Evolutionary conservation across 306 rosid genomes (phyloP).

Genomic region (Phaseolus lunatus): DNA sequence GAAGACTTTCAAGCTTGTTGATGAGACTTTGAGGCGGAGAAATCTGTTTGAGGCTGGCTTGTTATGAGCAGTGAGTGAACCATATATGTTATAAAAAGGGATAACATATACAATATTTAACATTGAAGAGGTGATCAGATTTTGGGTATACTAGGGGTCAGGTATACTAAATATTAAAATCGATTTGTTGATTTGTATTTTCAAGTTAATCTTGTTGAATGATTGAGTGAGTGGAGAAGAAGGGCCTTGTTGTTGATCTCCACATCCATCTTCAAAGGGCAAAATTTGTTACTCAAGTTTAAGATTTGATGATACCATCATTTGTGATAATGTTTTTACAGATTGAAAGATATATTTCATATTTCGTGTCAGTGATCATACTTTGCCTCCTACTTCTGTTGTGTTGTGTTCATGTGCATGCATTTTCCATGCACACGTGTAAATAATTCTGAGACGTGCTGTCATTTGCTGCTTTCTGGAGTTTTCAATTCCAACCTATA

Average conservation of each 20-base stretch:
- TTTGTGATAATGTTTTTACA: constrained; percentile 44
- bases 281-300: constrained; percentile 43
- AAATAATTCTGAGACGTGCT: background rate
- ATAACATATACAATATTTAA: constrained; percentile 33
- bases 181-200: constrained; percentile 69
- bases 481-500: background rate
- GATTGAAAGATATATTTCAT: constrained; percentile 39
- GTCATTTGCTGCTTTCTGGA: background rate
- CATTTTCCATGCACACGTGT: background rate
- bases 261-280: constrained; percentile 29
- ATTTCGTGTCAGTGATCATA: constrained; percentile 8
- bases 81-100: constrained; percentile 30
- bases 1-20: constrained; percentile 98
- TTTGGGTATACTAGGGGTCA: constrained; percentile 57
- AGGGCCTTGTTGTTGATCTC: constrained; percentile 35
- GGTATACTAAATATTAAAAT: constrained; percentile 57
- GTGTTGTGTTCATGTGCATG: background rate
- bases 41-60: constrained; percentile 96
- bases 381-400: background rate
- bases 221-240: constrained; percentile 44
- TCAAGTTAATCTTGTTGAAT: constrained; percentile 59
- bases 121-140: constrained; percentile 49
- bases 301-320: constrained; percentile 39
- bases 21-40: constrained; percentile 91
- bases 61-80: constrained; percentile 62